Percentiles rank a stretch among this genome's conserved stretches.
These are phyloP conservation scores for Asterionellopsis glacialis DNA, from an alignment of 108 stramenopile species.

Conservation along the genomic window DNA sequence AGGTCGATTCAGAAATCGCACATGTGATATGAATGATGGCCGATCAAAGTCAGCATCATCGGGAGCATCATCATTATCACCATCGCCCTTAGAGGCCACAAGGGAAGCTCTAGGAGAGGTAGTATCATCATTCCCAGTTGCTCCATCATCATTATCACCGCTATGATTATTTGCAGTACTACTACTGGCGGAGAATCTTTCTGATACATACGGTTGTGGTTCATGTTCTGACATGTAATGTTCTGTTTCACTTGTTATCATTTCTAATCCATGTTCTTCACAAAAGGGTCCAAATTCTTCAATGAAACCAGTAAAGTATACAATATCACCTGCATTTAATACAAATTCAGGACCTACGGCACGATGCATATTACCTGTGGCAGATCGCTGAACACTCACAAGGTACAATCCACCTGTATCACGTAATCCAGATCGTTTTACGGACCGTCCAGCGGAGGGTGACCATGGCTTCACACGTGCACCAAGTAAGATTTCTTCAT, in stretches of 20 bases:
- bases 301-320: slow-evolving; percentile 84
- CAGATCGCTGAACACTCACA: slow-evolving; percentile 75
- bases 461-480: slow-evolving; percentile 74
- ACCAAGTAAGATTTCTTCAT: slow-evolving; percentile 63
- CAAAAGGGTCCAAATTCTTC: slow-evolving; percentile 82
- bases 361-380: slow-evolving; percentile 76
- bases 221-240: slow-evolving; percentile 2
- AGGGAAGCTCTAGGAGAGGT: no score
- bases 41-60: no score
- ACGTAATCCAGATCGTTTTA: slow-evolving; percentile 69
- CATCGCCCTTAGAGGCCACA: no score
- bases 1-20: not conserved
- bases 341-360: slow-evolving; percentile 89
- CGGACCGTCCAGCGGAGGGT: slow-evolving; percentile 67
- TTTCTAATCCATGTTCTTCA: slow-evolving; percentile 75
- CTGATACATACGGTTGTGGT: not conserved
- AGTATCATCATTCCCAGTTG: not conserved
- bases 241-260: slow-evolving; percentile 71
- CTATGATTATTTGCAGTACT: not conserved
- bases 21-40: not conserved
- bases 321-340: slow-evolving; percentile 73
- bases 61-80: no score
- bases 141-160: not conserved
- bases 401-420: slow-evolving; percentile 80
- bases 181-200: no score